These are phyloP conservation scores for Xylaria sp. DNA, from an alignment of 2,329 filamentous ascomycete species.

Conservation along the genomic window DNA sequence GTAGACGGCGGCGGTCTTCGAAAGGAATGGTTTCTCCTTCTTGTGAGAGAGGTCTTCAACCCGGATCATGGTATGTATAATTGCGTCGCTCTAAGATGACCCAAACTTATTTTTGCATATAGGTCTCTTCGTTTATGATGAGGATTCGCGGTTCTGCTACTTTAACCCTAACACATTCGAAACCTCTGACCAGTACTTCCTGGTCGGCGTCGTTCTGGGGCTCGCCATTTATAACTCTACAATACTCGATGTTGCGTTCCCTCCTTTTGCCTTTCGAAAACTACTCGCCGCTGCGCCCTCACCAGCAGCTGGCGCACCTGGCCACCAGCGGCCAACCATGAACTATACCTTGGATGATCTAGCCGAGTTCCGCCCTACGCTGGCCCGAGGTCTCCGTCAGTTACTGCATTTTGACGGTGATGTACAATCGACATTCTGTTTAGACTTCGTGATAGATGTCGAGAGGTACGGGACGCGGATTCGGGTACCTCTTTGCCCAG, in stretches of 20 bases:
- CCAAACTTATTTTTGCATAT: constrained; percentile 25
- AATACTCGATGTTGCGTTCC: constrained; percentile 87
- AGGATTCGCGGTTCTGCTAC: constrained; percentile 90
- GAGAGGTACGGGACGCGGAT: constrained; percentile 79
- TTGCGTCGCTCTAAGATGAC: constrained; percentile 2
- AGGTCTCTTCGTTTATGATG: constrained; percentile 94
- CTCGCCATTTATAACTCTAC: constrained; percentile 96
- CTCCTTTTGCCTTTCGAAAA: constrained; percentile 90
- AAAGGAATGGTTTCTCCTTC: constrained; percentile 93
- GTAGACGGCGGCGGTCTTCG: constrained; percentile 89
- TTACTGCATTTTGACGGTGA: constrained; percentile 86
- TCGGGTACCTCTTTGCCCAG: constrained; percentile 76
- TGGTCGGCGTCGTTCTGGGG: constrained; percentile 87
- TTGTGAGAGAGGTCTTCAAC: constrained; percentile 90
- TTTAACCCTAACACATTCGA: constrained; percentile 93
- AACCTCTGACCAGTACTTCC: constrained; percentile 89
- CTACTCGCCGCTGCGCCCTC: constrained; percentile 80
- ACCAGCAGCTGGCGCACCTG: constrained; percentile 63
- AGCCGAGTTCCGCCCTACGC: constrained; percentile 79
- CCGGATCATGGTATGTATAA: constrained; percentile 79
- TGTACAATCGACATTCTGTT: constrained; percentile 81
- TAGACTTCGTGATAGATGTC: constrained; percentile 81
- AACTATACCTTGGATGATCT: constrained; percentile 83
- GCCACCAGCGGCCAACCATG: constrained; percentile 70
- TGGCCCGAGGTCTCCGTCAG: constrained; percentile 80